Evolutionary conservation across 2,329 filamentous ascomycete species (phyloP).

Genomic region (Fusarium mexicanum): DNA sequence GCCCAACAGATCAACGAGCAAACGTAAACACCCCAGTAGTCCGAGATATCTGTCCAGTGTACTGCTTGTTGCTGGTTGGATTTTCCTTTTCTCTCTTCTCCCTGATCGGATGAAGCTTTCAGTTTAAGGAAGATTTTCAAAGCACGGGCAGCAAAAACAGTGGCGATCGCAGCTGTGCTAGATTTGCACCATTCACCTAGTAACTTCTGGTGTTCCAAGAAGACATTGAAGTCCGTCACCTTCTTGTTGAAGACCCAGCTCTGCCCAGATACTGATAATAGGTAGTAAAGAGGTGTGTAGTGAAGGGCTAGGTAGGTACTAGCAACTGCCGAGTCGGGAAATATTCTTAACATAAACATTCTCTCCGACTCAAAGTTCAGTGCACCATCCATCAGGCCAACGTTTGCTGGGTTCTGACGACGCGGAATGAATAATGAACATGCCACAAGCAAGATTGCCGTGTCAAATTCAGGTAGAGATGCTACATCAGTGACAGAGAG

Average conservation of each 20-base stretch:
- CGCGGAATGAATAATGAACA: constrained; percentile 52
- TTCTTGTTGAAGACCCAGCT: constrained; percentile 68
- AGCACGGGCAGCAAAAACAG: constrained; percentile 61
- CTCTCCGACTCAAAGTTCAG: constrained; percentile 37
- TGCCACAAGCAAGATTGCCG: constrained; percentile 52
- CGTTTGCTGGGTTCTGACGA: constrained; percentile 43
- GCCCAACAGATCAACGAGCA: constrained; percentile 70
- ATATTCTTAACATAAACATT: constrained; percentile 52
- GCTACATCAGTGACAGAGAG: constrained; percentile 51
- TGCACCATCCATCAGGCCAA: constrained; percentile 39
- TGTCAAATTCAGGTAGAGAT: constrained; percentile 51
- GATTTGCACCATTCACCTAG: constrained; percentile 59
- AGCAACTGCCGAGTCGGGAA: constrained; percentile 56
- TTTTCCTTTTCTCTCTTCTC: constrained; percentile 1
- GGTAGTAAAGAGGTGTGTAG: constrained; percentile 66
- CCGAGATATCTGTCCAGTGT: constrained; percentile 53
- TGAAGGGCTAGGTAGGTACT: constrained; percentile 67
- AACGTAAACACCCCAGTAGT: constrained; percentile 66
- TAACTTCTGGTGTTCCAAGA: constrained; percentile 57
- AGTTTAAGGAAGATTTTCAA: constrained; percentile 57
- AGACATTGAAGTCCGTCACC: constrained; percentile 55
- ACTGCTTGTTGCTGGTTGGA: constrained; percentile 11
- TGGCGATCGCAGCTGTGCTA: constrained; percentile 56
- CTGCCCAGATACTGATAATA: constrained; percentile 67
- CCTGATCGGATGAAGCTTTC: neutral